A percentile compares a stretch with the other conserved stretches of the same genome.
Conservation (phyloP, 352 stramenopile species). For the Saprolegnia diclina region DNA sequence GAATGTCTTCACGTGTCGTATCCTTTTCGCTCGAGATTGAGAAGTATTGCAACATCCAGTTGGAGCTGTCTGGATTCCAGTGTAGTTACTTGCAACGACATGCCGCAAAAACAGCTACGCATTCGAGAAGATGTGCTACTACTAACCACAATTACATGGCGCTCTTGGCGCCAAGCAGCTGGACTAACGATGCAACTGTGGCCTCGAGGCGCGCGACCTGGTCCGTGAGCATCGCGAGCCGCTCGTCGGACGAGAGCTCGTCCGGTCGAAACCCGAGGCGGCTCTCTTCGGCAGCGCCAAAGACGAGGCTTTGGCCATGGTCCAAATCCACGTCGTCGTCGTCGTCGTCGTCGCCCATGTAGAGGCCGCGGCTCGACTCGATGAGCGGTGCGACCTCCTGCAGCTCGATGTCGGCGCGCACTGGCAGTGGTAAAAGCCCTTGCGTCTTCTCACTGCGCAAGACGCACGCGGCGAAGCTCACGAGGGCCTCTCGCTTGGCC, state of each 20-base stretch:
- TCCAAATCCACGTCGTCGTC: neutral
- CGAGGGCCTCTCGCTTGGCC: constrained; percentile 8
- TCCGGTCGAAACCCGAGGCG: neutral
- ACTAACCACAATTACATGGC: too few species aligned
- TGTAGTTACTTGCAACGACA: too few species aligned
- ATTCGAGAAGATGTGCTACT: too few species aligned
- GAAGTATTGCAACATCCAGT: too few species aligned
- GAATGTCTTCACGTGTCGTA: too few species aligned
- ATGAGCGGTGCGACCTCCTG: neutral
- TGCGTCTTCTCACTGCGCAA: constrained; percentile 4
- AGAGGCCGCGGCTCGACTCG: neutral
- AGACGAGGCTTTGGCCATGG: too few species aligned
- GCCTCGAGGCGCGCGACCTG: neutral
- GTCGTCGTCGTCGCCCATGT: neutral
- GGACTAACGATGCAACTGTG: neutral
- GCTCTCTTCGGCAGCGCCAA: neutral
- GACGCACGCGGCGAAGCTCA: constrained; percentile 11
- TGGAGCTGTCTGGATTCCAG: too few species aligned
- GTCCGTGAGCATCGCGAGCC: neutral
- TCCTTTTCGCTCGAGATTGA: too few species aligned
- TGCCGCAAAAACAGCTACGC: too few species aligned
- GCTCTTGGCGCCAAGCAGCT: neutral
- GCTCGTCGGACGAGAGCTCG: neutral
- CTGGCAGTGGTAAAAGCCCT: neutral
- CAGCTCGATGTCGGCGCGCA: neutral